Evolutionary conservation across 2,329 filamentous ascomycete genomes (phyloP).

Genomic region (Ceratocystis ficicola): DNA sequence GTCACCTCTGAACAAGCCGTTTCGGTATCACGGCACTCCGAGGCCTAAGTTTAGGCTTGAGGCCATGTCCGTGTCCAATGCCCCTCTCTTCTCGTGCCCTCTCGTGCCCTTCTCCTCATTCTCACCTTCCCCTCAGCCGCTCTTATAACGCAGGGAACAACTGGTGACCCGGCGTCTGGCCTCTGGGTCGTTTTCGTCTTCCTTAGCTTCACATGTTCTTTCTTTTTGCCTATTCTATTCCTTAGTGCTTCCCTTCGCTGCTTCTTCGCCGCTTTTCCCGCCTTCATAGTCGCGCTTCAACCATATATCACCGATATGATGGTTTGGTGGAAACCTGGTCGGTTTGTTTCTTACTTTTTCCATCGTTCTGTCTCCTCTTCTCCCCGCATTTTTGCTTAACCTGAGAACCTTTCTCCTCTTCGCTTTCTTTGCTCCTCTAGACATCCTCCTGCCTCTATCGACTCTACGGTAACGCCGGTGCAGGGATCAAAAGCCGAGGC

Average conservation of each 20-base stretch:
- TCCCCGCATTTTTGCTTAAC: background rate
- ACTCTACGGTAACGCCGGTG: background rate
- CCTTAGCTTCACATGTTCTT: background rate
- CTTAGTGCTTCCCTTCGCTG: slow-evolving; percentile 1
- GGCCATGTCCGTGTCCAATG: background rate
- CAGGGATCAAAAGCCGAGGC: background rate
- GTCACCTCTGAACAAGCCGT: slow-evolving; percentile 8
- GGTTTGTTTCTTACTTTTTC: background rate
- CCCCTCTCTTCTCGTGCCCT: background rate
- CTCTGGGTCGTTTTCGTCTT: background rate
- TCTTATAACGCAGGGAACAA: background rate
- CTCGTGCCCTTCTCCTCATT: background rate
- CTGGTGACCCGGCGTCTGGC: background rate
- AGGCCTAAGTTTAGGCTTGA: background rate
- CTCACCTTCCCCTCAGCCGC: background rate
- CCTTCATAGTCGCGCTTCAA: background rate
- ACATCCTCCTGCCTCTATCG: background rate
- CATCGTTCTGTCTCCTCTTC: background rate
- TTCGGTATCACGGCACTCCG: background rate
- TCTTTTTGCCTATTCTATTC: background rate
- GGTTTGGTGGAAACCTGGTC: background rate
- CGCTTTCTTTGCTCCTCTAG: background rate
- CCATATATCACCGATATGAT: slow-evolving; percentile 3
- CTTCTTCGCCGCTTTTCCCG: slow-evolving; percentile 9
- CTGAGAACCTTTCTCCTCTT: slow-evolving; percentile 2